Evolutionary conservation across 441 rosid species (phyloP).

Genomic region (Manihot esculenta): DNA sequence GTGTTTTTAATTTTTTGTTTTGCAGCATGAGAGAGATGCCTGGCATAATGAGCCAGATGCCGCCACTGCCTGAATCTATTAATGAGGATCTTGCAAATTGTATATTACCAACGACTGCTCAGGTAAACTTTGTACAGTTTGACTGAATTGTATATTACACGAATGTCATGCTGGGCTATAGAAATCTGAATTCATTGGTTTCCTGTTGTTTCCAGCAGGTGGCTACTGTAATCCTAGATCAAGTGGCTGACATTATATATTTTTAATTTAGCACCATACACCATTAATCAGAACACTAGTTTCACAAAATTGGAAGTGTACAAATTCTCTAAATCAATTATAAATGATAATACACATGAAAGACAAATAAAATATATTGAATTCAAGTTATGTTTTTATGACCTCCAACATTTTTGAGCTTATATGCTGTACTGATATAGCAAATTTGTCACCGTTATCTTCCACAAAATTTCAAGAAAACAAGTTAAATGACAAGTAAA

Average conservation of each 20-base stretch:
- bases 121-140: constrained; percentile 37
- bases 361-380: too few relatives aligned
- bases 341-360: too few relatives aligned
- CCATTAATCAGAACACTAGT: too few relatives aligned
- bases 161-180: constrained; percentile 73
- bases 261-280: background rate
- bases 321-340: too few relatives aligned
- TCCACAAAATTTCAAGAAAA: too few relatives aligned
- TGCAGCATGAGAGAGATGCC: constrained; percentile 86
- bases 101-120: constrained; percentile 57
- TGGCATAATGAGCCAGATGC: constrained; percentile 94
- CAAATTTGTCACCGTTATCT: too few relatives aligned
- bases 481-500: too few relatives aligned
- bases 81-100: constrained; percentile 73
- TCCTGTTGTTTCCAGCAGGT: background rate
- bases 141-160: constrained; percentile 33
- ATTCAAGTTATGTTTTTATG: too few relatives aligned
- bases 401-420: too few relatives aligned
- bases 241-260: constrained; percentile 21
- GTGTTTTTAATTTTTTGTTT: constrained; percentile 62
- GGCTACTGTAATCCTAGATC: background rate
- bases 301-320: too few relatives aligned
- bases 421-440: too few relatives aligned
- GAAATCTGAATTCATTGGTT: constrained; percentile 13
- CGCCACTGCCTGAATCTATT: constrained; percentile 74